These are phyloP conservation scores for thale cress (Arabidopsis thaliana) DNA, from an alignment of 345 rosid species.

Conservation along the genomic window TAIR10.1 NC_003075.7:8268501-8269000, in stretches of 20 bases:
- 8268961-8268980: constrained; percentile 89
- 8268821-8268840: constrained; percentile 81
- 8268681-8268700: constrained; percentile 73
- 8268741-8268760: neutral
- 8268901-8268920: constrained; percentile 87
- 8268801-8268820: constrained; percentile 87
- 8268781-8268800: constrained; percentile 77
- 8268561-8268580: neutral
- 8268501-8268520: neutral
- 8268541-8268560: neutral
- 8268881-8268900: constrained; percentile 80
- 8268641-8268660: constrained; percentile 79
- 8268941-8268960: constrained; percentile 91
- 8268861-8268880: constrained; percentile 72
- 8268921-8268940: constrained; percentile 88
- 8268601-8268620: constrained; percentile 76
- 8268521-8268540: neutral
- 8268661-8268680: constrained; percentile 95
- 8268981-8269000: constrained; percentile 90
- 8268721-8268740: neutral
- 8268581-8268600: constrained; percentile 73
- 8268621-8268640: constrained; percentile 85
- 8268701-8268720: constrained; percentile 49
- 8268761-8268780: constrained; percentile 60
- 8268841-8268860: constrained; percentile 83